Evolutionary conservation across 129 eudicot genomes (phyloP), one percentile per base, ranked within the genome.

Genomic region (Lactuca sativa): DNA sequence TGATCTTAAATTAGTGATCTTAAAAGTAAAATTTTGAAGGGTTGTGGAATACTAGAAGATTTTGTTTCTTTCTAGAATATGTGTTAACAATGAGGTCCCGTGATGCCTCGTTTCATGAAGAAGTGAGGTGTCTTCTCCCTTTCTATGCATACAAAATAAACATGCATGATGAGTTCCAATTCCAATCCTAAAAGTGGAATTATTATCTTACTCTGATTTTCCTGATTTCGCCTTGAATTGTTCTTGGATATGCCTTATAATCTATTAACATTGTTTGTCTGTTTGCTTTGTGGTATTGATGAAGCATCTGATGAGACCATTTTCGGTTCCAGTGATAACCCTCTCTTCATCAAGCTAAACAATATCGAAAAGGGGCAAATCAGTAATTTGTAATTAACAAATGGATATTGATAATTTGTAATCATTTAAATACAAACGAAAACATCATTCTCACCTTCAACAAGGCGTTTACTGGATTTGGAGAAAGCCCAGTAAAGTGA

Each of bases 331-430:
- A 82, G 90, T 62, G 30, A 95, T 81, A 32, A 95, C 67, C 76
- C 97, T 90, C n/a, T 95, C 97, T 90, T 95, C 99, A 72, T 95
- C 99, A 76, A 85, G 88, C 99, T 95, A 75, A 64, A 36, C 12
- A 34, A 59, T 10, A 32, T 7, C 5, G 4, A 15, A 14, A 70
- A 78, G 31, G 56, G 43, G 36, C 37, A 41, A 5, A 62, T 40
- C 56, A 16, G 71, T 70, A 25, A 6, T 64, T 32, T 44, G 25
- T 18, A 67, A 43, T 5, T 66, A 65, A 5, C 12, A 16, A 73
- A 12, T 3, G 21, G 21, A 56, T 16, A 43, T 30, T 9, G 38
- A 47, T 44, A 16, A 44, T 16, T 16, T 43, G 36, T 62, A 41
- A 8, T 44, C 67, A 32, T 10, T 15, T 13, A 69, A 7, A 30